Percentiles rank a stretch among this genome's conserved stretches.
Evolutionary conservation across 176 grass and related monocot species (phyloP).

Genomic region (Hsuehochloa calcarea): DNA sequence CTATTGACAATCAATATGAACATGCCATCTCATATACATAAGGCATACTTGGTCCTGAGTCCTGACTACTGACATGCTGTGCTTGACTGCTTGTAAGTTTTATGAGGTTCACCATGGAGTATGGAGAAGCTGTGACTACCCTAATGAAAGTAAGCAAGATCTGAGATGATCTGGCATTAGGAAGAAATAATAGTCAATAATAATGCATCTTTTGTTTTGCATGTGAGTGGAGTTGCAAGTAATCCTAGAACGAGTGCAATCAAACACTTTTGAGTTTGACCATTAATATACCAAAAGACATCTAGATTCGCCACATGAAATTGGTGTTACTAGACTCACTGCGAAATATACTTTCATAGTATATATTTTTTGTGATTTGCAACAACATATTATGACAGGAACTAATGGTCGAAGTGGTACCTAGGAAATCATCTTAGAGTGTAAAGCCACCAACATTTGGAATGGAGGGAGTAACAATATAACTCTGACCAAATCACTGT

Average conservation of each 20-base stretch:
- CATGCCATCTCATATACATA: not conserved
- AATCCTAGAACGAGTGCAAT: not conserved
- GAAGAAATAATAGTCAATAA: not conserved
- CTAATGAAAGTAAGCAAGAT: not conserved
- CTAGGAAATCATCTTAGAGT: no score
- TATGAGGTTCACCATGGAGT: not conserved
- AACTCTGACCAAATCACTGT: not conserved
- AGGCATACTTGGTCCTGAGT: not conserved
- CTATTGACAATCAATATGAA: constrained; percentile 5
- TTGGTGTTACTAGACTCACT: not conserved
- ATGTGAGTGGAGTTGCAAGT: not conserved
- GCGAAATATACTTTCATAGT: not conserved
- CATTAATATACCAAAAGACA: not conserved
- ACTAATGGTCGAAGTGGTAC: no score
- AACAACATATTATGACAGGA: no score
- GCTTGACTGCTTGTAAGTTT: not conserved
- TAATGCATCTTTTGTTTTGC: not conserved
- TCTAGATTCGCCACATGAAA: not conserved
- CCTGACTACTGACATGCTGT: not conserved
- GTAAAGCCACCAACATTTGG: no score
- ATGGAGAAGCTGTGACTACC: not conserved
- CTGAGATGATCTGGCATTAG: not conserved
- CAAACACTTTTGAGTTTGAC: not conserved
- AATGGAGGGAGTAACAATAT: not conserved
- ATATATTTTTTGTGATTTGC: no score